A percentile compares a stretch with the other conserved stretches of the same genome.
These are phyloP conservation scores for Torulaspora gathmanii DNA, from an alignment of 805 yeast genomes.

Conservation along the genomic window DNA sequence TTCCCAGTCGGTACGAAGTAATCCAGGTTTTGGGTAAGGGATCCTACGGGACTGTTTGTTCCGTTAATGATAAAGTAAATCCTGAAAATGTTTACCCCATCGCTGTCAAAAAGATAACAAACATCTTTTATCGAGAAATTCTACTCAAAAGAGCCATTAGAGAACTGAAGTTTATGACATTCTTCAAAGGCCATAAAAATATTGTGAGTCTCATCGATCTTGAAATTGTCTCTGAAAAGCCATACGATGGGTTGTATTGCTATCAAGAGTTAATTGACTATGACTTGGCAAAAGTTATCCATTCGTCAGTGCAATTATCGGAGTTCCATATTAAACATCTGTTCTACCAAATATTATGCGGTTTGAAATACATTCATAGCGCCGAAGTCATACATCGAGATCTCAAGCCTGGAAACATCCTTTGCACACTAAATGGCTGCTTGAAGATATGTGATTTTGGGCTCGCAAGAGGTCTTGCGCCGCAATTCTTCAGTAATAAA, in stretches of 20 bases:
- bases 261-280: conserved; percentile 80
- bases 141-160: conserved; percentile 75
- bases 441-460: conserved; percentile 93
- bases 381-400: conserved; percentile 93
- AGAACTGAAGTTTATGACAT: conserved; percentile 75
- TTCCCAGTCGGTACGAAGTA: conserved; percentile 58
- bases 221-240: conserved; percentile 59
- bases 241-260: conserved; percentile 84
- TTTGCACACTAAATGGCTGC: conserved; percentile 67
- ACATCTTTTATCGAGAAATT: conserved; percentile 62
- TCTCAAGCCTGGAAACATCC: conserved; percentile 83
- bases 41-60: conserved; percentile 80
- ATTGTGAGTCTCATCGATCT: conserved; percentile 69
- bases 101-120: conserved; percentile 78
- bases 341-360: conserved; percentile 78
- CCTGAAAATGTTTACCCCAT: conserved; percentile 35
- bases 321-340: conserved; percentile 77
- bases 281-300: conserved; percentile 78
- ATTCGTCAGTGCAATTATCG: conserved; percentile 70
- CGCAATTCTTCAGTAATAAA: conserved; percentile 24
- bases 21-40: conserved; percentile 69
- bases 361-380: conserved; percentile 81
- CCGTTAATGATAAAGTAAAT: conserved; percentile 45
- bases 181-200: conserved; percentile 81
- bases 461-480: conserved; percentile 69